Conservation (phyloP, 192 early-diverging fungal species). For the Dissophora ornata region DNA sequence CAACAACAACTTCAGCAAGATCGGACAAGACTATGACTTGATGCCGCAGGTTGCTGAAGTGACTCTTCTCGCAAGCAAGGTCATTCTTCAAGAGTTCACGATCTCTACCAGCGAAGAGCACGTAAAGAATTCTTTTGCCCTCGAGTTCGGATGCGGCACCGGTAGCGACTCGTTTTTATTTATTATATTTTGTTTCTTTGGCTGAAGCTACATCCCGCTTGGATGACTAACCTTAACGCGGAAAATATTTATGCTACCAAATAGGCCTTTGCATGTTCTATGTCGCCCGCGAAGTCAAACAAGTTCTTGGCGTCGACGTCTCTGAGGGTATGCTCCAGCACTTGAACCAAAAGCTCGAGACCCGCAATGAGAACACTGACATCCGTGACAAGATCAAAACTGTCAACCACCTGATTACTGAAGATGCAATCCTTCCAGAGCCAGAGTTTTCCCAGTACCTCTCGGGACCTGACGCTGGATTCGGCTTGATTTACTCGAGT, state of each 20-base stretch:
- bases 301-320: slow-evolving; percentile 37
- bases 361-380: slow-evolving; percentile 13
- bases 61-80: slow-evolving; percentile 8
- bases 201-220: too few relatives aligned
- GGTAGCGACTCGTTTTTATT: too few relatives aligned
- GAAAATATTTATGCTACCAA: too few relatives aligned
- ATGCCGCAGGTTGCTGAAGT: slow-evolving; percentile 19
- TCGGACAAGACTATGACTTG: slow-evolving; percentile 23
- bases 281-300: slow-evolving; percentile 16
- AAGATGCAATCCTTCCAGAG: slow-evolving; percentile 21
- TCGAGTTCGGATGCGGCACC: slow-evolving; percentile 51
- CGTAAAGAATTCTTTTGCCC: slow-evolving; percentile 16
- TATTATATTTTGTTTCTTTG: too few relatives aligned
- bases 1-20: slow-evolving; percentile 42
- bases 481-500: slow-evolving; percentile 29
- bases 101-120: slow-evolving; percentile 20
- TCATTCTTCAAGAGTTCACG: slow-evolving; percentile 14
- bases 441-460: slow-evolving; percentile 15
- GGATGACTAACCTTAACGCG: too few relatives aligned
- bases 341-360: slow-evolving; percentile 21
- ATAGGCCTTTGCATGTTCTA: slow-evolving; percentile 17
- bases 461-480: slow-evolving; percentile 5
- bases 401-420: slow-evolving; percentile 30
- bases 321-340: slow-evolving; percentile 25
- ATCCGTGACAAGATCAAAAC: slow-evolving; percentile 31